phyloP scores from a whole-genome alignment of 345 rosid species.

The Euclidium syriacum region DNA sequence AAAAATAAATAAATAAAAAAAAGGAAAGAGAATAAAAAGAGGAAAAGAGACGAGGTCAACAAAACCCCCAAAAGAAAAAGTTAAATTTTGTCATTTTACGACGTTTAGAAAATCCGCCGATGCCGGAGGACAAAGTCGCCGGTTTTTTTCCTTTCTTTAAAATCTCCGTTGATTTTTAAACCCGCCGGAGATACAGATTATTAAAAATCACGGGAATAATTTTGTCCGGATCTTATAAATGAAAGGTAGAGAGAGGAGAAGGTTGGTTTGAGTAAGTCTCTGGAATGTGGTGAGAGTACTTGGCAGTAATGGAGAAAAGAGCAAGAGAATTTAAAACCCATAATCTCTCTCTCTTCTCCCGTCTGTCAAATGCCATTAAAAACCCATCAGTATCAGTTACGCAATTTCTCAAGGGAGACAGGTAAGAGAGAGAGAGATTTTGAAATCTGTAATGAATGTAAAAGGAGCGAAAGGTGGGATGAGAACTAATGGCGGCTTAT shows the following conservation, averaged over 20 bases:
- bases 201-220: background rate
- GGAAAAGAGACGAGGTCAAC: slow-evolving; percentile 13
- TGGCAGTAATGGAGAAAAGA: slow-evolving; percentile 29
- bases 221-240: background rate
- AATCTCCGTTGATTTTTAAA: background rate
- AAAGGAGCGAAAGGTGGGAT: slow-evolving; percentile 27
- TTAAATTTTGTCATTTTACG: slow-evolving; percentile 18
- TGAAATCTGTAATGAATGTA: slow-evolving; percentile 32
- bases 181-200: background rate
- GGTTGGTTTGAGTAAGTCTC: background rate
- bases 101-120: background rate
- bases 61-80: slow-evolving; percentile 8
- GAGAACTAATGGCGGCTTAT: slow-evolving; percentile 35
- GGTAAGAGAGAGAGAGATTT: slow-evolving; percentile 14
- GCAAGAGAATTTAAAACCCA: slow-evolving; percentile 30
- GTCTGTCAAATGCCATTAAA: slow-evolving; percentile 33
- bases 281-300: slow-evolving; percentile 17
- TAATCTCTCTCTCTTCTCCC: slow-evolving; percentile 22
- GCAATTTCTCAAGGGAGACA: slow-evolving; percentile 26
- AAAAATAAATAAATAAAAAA: background rate
- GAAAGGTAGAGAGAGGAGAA: background rate
- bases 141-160: background rate
- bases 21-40: background rate
- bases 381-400: slow-evolving; percentile 32
- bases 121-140: background rate